Evolutionary conservation across 495 filamentous ascomycete species (phyloP).

Genomic region (Haplographium delicatum): DNA sequence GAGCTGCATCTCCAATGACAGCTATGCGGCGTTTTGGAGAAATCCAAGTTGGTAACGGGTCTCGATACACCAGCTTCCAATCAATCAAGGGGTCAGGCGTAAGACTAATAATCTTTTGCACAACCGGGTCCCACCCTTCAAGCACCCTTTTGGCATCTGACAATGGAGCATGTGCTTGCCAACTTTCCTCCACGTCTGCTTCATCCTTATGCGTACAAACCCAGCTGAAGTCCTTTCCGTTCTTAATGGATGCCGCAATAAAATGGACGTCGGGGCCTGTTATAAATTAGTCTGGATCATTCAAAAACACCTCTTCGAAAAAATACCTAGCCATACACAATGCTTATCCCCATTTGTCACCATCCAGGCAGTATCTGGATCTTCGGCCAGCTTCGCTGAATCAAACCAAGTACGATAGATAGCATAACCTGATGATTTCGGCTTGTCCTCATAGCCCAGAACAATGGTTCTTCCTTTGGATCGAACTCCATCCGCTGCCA

Average conservation of each 20-base stretch:
- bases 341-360: conserved; percentile 62
- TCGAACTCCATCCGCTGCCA: conserved; percentile 60
- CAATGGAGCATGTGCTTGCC: conserved; percentile 56
- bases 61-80: conserved; percentile 68
- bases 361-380: conserved; percentile 54
- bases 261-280: conserved; percentile 60
- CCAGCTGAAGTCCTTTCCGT: conserved; percentile 63
- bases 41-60: conserved; percentile 62
- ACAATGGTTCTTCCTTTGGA: conserved; percentile 55
- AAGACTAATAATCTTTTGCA: conserved; percentile 51
- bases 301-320: too few species aligned
- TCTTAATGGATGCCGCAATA: conserved; percentile 55
- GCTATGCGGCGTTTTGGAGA: conserved; percentile 52
- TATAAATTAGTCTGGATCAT: conserved; percentile 4
- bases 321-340: conserved; percentile 41
- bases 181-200: conserved; percentile 56
- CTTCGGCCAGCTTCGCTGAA: conserved; percentile 52
- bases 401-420: conserved; percentile 57
- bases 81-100: conserved; percentile 59
- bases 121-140: conserved; percentile 61
- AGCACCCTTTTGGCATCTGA: conserved; percentile 53
- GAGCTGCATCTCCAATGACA: conserved; percentile 65
- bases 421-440: conserved; percentile 55
- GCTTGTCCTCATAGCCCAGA: conserved; percentile 56
- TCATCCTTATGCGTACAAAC: conserved; percentile 62